Percentiles rank a stretch among this genome's conserved stretches.
phyloP scores from a whole-genome alignment of 495 filamentous ascomycete genomes.

The Xylaria venustula region DNA sequence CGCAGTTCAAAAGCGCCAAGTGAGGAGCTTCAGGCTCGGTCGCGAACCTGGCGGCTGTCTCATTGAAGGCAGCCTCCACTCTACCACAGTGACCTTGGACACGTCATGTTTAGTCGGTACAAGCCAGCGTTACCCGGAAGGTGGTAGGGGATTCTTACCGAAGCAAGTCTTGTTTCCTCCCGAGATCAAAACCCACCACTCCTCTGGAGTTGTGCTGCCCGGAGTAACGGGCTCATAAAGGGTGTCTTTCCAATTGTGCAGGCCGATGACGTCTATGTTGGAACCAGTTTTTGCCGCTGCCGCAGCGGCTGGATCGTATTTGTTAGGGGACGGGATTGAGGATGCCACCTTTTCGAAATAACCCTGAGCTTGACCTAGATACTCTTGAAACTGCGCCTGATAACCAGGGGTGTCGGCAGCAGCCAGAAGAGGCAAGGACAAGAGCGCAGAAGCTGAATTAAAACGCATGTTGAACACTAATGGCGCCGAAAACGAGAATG shows the following conservation, averaged over 20 bases:
- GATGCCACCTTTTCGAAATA: constrained; percentile 62
- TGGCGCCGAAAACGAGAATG: background rate
- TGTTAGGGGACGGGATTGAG: constrained; percentile 54
- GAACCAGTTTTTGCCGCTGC: constrained; percentile 33
- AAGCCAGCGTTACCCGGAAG: background rate
- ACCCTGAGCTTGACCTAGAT: constrained; percentile 57
- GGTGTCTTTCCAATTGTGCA: constrained; percentile 68
- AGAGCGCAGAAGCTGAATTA: constrained; percentile 55
- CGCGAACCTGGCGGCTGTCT: constrained; percentile 68
- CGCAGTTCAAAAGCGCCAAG: constrained; percentile 75
- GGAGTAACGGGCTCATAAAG: constrained; percentile 62
- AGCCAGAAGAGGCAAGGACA: constrained; percentile 69
- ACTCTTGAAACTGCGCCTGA: constrained; percentile 69
- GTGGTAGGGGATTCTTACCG: constrained; percentile 41
- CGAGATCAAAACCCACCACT: constrained; percentile 79
- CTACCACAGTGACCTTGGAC: constrained; percentile 43
- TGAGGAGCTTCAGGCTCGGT: constrained; percentile 64
- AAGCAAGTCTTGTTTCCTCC: constrained; percentile 89
- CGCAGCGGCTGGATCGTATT: constrained; percentile 38
- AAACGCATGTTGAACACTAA: constrained; percentile 61
- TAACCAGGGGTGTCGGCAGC: constrained; percentile 57
- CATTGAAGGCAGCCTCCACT: constrained; percentile 51
- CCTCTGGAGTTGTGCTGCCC: constrained; percentile 56
- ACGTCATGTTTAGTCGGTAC: background rate
- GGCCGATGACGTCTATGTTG: constrained; percentile 60